A percentile compares a stretch with the other conserved stretches of the same genome.
Conservation (phyloP, 176 grass and related monocot genomes). For the Zoysia japonica region DNA sequence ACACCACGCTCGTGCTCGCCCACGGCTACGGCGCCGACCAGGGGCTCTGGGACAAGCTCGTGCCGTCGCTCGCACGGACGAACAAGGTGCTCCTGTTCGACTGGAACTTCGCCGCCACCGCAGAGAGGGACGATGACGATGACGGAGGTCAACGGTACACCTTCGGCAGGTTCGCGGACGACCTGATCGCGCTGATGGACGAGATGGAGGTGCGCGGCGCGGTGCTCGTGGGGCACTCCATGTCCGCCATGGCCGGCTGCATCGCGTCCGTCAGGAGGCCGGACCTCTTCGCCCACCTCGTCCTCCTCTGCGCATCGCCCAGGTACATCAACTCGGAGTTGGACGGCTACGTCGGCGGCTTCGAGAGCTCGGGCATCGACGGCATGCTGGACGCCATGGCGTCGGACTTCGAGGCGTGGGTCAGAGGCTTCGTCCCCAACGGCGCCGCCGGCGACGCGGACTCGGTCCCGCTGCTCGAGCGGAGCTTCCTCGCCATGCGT, state of each 20-base stretch:
- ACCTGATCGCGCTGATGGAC: slow-evolving; percentile 63
- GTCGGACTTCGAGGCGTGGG: slow-evolving; percentile 58
- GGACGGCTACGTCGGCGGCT: slow-evolving; percentile 73
- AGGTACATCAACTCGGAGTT: slow-evolving; percentile 63
- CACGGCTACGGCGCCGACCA: slow-evolving; percentile 79
- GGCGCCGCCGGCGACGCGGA: slow-evolving; percentile 37
- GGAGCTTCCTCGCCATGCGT: slow-evolving; percentile 62
- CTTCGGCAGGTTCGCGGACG: slow-evolving; percentile 58
- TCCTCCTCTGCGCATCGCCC: slow-evolving; percentile 70
- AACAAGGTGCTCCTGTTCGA: slow-evolving; percentile 66
- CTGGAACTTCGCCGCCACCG: slow-evolving; percentile 63
- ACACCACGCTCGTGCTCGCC: slow-evolving; percentile 54
- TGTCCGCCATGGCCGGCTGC: slow-evolving; percentile 79
- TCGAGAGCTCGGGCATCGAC: slow-evolving; percentile 45
- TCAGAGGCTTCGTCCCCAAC: slow-evolving; percentile 39
- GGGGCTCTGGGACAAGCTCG: slow-evolving; percentile 55
- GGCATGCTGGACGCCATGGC: slow-evolving; percentile 51
- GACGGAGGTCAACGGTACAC: slow-evolving; percentile 18
- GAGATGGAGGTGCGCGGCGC: slow-evolving; percentile 31
- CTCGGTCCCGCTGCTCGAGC: neutral
- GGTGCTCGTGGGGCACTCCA: slow-evolving; percentile 65
- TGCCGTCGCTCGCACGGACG: slow-evolving; percentile 36
- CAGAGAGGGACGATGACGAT: neutral
- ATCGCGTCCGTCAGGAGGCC: slow-evolving; percentile 63
- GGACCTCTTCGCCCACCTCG: slow-evolving; percentile 68